phyloP scores from a whole-genome alignment of 352 stramenopile genomes.

The Pythium plurisporium region DNA sequence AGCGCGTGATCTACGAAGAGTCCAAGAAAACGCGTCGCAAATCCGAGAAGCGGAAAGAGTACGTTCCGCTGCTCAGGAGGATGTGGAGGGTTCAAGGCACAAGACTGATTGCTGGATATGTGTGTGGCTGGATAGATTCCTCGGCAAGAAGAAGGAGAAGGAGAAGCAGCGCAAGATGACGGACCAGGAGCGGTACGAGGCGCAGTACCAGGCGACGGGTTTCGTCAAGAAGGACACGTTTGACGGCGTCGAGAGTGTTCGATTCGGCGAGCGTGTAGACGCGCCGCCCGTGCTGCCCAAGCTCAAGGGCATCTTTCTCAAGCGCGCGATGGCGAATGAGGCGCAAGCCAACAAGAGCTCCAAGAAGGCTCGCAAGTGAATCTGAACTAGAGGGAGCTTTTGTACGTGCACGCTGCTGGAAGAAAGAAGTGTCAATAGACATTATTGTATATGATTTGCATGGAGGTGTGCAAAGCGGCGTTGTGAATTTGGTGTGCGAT shows the following conservation, averaged over 20 bases:
- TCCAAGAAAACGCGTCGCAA: conserved; percentile 68
- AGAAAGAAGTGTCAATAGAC: not conserved
- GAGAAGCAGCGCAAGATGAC: conserved; percentile 70
- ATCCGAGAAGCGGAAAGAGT: conserved; percentile 72
- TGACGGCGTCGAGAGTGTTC: conserved; percentile 48
- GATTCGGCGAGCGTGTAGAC: conserved; percentile 76
- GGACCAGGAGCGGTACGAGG: conserved; percentile 76
- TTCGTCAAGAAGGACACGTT: conserved; percentile 73
- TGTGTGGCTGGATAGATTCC: conserved; percentile 29
- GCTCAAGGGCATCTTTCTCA: conserved; percentile 77
- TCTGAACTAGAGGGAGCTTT: too few relatives aligned
- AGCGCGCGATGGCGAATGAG: conserved; percentile 51
- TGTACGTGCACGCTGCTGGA: too few relatives aligned
- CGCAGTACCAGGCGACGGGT: conserved; percentile 65
- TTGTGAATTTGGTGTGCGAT: too few relatives aligned
- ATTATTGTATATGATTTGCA: not conserved
- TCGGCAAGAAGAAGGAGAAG: conserved; percentile 80
- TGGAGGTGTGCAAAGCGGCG: too few relatives aligned
- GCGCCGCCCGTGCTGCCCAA: conserved; percentile 80
- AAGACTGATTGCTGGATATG: too few relatives aligned
- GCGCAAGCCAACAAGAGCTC: conserved; percentile 9
- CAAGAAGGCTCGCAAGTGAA: conserved; percentile 15
- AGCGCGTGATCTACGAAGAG: conserved; percentile 81
- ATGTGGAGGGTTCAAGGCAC: too few relatives aligned
- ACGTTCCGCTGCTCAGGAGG: too few relatives aligned